Conservation (phyloP, 257 asterid genomes). For the Solanum peruvianum region DNA sequence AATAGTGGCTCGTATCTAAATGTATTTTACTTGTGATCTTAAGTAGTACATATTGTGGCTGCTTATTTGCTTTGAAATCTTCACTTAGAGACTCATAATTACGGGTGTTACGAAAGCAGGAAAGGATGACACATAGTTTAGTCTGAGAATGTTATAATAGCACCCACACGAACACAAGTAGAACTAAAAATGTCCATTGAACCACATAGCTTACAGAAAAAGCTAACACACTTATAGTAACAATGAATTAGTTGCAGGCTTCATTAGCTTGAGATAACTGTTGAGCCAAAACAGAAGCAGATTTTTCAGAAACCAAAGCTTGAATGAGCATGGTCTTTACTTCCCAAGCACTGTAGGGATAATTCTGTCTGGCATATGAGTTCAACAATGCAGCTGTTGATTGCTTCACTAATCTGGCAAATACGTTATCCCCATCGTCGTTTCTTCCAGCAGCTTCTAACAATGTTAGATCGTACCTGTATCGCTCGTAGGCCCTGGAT, state of each 20-base stretch:
- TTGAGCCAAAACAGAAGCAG: slow-evolving; percentile 57
- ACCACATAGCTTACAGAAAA: neutral
- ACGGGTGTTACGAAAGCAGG: neutral
- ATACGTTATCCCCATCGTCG: slow-evolving; percentile 36
- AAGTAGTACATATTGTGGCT: neutral
- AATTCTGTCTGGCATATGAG: slow-evolving; percentile 66
- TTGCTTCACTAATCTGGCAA: slow-evolving; percentile 41
- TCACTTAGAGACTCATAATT: neutral
- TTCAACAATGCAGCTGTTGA: slow-evolving; percentile 85
- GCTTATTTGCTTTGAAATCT: neutral
- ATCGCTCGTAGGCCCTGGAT: slow-evolving; percentile 61
- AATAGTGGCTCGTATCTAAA: neutral
- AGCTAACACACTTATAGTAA: neutral
- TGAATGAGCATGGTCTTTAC: slow-evolving; percentile 73
- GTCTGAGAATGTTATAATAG: neutral
- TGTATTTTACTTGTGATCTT: neutral
- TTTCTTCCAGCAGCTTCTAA: slow-evolving; percentile 48
- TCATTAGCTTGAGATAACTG: slow-evolving; percentile 46
- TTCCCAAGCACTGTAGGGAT: slow-evolving; percentile 74
- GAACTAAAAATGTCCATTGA: neutral
- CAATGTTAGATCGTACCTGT: slow-evolving; percentile 50
- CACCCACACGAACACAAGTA: neutral
- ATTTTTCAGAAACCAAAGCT: slow-evolving; percentile 49
- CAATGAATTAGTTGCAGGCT: slow-evolving; percentile 28
- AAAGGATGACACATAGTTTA: neutral